These are phyloP conservation scores for Kwoniella newhampshirensis DNA, from an alignment of 768 basidiomycete genomes.

Conservation along the genomic window DNA sequence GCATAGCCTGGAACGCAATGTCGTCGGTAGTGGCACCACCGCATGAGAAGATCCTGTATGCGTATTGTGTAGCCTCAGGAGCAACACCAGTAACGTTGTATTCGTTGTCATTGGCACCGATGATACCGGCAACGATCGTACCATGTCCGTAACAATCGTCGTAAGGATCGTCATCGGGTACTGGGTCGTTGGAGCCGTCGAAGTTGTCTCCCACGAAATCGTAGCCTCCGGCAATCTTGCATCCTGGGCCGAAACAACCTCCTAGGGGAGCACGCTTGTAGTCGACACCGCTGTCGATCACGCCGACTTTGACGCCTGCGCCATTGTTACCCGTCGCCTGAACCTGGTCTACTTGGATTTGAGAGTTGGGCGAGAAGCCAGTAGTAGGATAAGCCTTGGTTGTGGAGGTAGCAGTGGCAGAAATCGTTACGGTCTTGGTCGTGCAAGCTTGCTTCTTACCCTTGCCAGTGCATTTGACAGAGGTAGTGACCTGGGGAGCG, in stretches of 20 bases:
- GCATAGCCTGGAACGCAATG: slow-evolving; percentile 59
- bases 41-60: slow-evolving; percentile 64
- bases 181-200: slow-evolving; percentile 39
- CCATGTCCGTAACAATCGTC: slow-evolving; percentile 53
- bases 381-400: slow-evolving; percentile 22
- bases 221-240: slow-evolving; percentile 53
- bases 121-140: slow-evolving; percentile 53
- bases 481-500: slow-evolving; percentile 12
- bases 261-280: slow-evolving; percentile 52
- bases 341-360: slow-evolving; percentile 62
- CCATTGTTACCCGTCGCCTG: slow-evolving; percentile 66
- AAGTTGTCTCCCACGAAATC: slow-evolving; percentile 51
- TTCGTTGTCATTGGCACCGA: slow-evolving; percentile 57
- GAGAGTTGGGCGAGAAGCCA: slow-evolving; percentile 37
- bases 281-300: slow-evolving; percentile 56
- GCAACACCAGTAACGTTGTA: slow-evolving; percentile 73
- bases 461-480: slow-evolving; percentile 24
- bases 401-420: slow-evolving; percentile 15
- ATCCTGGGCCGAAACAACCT: slow-evolving; percentile 52
- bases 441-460: slow-evolving; percentile 31
- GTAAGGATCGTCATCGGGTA: slow-evolving; percentile 48
- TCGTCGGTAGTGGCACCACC: slow-evolving; percentile 55
- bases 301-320: slow-evolving; percentile 66
- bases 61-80: slow-evolving; percentile 60
- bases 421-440: slow-evolving; percentile 19